These are phyloP conservation scores for Fallopia convolvulus DNA, from an alignment of 148 eudicot genomes.

Conservation along the genomic window DNA sequence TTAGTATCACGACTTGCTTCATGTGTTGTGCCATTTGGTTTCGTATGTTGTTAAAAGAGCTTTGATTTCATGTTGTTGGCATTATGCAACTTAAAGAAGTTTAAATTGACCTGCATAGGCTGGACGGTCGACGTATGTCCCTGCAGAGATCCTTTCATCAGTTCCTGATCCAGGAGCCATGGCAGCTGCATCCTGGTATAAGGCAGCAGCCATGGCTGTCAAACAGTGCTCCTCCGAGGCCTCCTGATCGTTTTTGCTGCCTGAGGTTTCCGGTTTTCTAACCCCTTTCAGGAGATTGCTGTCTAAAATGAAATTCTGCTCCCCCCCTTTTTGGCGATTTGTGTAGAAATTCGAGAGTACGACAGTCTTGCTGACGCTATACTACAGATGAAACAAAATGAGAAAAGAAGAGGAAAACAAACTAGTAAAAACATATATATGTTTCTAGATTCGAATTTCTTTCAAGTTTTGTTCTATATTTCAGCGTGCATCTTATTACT, in stretches of 20 bases:
- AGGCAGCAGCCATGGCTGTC: conserved; percentile 78
- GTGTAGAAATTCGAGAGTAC: neutral
- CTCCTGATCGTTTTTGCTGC: conserved; percentile 1
- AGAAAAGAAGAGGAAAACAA: conserved; percentile 1
- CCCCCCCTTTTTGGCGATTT: conserved; percentile 5
- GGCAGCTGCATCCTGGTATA: conserved; percentile 97
- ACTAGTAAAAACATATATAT: neutral
- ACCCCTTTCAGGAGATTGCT: neutral
- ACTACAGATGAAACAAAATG: neutral
- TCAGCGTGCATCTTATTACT: neutral
- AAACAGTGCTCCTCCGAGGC: conserved; percentile 22
- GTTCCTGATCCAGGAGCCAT: conserved; percentile 98
- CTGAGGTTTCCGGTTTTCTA: neutral
- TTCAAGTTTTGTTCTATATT: neutral
- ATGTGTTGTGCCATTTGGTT: neutral
- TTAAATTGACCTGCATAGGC: conserved; percentile 38
- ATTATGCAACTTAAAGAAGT: neutral
- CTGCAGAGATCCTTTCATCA: conserved; percentile 54
- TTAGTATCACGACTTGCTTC: neutral
- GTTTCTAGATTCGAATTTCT: neutral
- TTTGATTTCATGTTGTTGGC: neutral
- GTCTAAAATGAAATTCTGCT: neutral
- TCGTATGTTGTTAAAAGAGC: neutral
- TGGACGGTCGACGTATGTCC: conserved; percentile 79
- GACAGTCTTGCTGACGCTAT: neutral